A percentile compares a stretch with the other conserved stretches of the same genome.
Evolutionary conservation across 108 stramenopile genomes (phyloP).

Genomic region (Mediolabrus comicus): DNA sequence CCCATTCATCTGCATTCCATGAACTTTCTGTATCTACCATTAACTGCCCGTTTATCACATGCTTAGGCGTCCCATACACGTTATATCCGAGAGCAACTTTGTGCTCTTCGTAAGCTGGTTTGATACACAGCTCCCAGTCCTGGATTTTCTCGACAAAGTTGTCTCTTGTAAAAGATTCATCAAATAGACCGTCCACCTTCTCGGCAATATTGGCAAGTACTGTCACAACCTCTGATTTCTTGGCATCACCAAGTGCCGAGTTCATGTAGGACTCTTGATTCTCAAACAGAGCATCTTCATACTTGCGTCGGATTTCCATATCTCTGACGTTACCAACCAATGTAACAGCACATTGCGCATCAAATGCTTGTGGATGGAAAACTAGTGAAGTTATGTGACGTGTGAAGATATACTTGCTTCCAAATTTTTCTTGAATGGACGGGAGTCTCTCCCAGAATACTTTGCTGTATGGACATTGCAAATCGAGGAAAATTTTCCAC

Average conservation of each 20-base stretch:
- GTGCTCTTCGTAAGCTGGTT: slow-evolving; percentile 41
- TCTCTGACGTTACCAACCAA: slow-evolving; percentile 35
- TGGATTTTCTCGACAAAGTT: slow-evolving; percentile 13
- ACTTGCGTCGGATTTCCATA: slow-evolving; percentile 17
- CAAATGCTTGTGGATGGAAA: slow-evolving; percentile 49
- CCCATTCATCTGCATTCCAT: too few relatives aligned
- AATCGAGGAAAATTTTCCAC: too few relatives aligned
- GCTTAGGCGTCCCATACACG: too few relatives aligned
- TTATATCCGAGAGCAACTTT: slow-evolving; percentile 36
- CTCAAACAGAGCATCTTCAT: slow-evolving; percentile 34
- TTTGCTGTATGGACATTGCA: too few relatives aligned
- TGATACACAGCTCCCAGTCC: slow-evolving; percentile 26
- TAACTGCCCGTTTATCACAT: too few relatives aligned
- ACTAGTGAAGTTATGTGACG: slow-evolving; percentile 30
- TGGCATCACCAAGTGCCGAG: slow-evolving; percentile 14
- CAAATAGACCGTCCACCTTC: slow-evolving; percentile 23
- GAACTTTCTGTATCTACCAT: too few relatives aligned
- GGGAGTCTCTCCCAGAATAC: slow-evolving; percentile 27
- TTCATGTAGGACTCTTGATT: slow-evolving; percentile 29
- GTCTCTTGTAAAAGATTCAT: slow-evolving; percentile 27
- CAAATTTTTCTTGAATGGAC: slow-evolving; percentile 15
- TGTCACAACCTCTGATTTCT: slow-evolving; percentile 26
- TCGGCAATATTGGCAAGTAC: slow-evolving; percentile 40
- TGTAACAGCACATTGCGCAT: slow-evolving; percentile 38
- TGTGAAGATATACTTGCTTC: slow-evolving; percentile 13